phyloP scores from a whole-genome alignment of 371 early-diverging fungal genomes.

The Mortierella sp. region DNA sequence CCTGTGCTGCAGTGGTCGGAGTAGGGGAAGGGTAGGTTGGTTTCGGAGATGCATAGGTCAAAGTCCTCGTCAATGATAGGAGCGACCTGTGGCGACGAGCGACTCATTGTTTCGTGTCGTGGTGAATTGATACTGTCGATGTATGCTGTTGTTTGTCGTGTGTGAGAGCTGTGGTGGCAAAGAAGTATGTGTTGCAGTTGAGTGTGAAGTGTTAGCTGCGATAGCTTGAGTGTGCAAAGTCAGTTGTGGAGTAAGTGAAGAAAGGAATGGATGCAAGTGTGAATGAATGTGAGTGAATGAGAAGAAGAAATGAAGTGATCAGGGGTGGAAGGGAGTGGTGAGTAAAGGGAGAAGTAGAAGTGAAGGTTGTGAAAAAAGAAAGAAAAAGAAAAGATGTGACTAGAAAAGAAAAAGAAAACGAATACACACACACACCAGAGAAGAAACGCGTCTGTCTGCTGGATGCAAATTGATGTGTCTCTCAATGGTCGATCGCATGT shows the following conservation, averaged over 20 bases:
- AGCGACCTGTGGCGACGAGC: slow-evolving; percentile 20
- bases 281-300: not conserved
- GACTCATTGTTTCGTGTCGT: slow-evolving; percentile 28
- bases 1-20: slow-evolving; percentile 57
- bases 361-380: not conserved
- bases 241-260: too few species aligned
- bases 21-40: slow-evolving; percentile 53
- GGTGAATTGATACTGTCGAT: not conserved
- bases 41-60: slow-evolving; percentile 57
- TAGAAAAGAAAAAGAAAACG: not conserved
- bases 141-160: not conserved
- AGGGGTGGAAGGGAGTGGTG: not conserved
- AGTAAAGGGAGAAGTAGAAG: not conserved
- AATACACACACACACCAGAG: not conserved
- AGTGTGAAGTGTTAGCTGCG: not conserved
- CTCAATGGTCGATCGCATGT: slow-evolving; percentile 5
- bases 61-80: slow-evolving; percentile 55
- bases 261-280: not conserved
- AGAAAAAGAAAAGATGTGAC: not conserved
- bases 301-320: not conserved
- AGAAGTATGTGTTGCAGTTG: not conserved
- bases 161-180: not conserved
- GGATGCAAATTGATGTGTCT: not conserved
- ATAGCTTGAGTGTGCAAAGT: not conserved
- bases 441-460: not conserved